phyloP scores from a whole-genome alignment of 352 stramenopile genomes.

The Globisporangium ultimum region DNA sequence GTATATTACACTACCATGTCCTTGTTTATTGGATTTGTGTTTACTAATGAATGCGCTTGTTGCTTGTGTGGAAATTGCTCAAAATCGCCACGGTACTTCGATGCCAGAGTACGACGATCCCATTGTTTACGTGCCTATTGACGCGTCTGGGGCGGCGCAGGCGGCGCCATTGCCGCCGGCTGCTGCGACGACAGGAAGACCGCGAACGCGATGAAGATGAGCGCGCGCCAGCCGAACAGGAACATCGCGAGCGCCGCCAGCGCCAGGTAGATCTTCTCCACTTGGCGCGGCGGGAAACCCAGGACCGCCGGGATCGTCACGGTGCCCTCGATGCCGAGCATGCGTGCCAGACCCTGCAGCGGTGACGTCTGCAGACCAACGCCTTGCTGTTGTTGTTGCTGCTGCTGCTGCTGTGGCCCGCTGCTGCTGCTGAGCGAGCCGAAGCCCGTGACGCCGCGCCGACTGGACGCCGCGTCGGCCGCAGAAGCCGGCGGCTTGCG shows the following conservation, averaged over 20 bases:
- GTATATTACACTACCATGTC: too few species aligned
- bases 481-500: constrained; percentile 12
- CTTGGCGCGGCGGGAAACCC: constrained; percentile 38
- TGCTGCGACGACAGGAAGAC: constrained; percentile 63
- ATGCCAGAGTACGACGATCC: too few species aligned
- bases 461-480: background rate
- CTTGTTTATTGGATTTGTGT: too few species aligned
- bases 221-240: constrained; percentile 71
- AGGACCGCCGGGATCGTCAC: constrained; percentile 61
- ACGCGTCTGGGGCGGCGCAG: background rate
- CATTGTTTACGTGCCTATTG: too few species aligned
- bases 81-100: too few species aligned
- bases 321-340: constrained; percentile 58
- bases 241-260: constrained; percentile 47
- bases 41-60: too few species aligned
- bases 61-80: too few species aligned
- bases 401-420: background rate
- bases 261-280: constrained; percentile 73
- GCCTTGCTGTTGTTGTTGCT: too few species aligned
- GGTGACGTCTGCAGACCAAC: constrained; percentile 23
- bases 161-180: constrained; percentile 2
- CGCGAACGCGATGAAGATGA: constrained; percentile 65
- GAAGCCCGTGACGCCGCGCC: constrained; percentile 19
- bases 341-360: constrained; percentile 41
- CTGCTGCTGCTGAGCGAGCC: constrained; percentile 12